A percentile compares a stretch with the other conserved stretches of the same genome.
Evolutionary conservation across 2,329 filamentous ascomycete species (phyloP).

Genomic region (Trichoderma koningiopsis): DNA sequence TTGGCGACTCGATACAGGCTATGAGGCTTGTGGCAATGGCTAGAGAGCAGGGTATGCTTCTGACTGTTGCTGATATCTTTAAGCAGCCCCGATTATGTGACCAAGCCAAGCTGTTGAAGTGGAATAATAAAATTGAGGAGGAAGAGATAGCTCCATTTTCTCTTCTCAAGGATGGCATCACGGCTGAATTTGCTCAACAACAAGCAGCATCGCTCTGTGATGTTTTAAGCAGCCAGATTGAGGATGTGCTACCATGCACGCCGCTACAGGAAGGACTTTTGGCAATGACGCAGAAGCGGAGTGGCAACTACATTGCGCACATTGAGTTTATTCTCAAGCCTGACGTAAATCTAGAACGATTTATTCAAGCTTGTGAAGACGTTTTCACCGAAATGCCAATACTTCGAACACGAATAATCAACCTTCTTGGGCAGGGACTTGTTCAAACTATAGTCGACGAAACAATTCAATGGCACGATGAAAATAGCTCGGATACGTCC

Average conservation of each 20-base stretch:
- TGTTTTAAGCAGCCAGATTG: conserved; percentile 25
- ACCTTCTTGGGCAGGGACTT: not conserved
- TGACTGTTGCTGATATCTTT: conserved; percentile 5
- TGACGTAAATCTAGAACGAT: not conserved
- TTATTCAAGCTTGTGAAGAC: not conserved
- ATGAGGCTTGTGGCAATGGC: conserved; percentile 3
- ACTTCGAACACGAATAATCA: conserved; percentile 38
- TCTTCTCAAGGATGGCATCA: not conserved
- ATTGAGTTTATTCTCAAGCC: not conserved
- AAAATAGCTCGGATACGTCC: not conserved
- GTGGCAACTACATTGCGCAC: conserved; percentile 54
- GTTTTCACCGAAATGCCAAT: conserved; percentile 45
- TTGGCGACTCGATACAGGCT: conserved; percentile 9
- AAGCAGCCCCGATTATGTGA: not conserved
- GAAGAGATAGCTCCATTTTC: not conserved
- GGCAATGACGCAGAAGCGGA: conserved; percentile 43
- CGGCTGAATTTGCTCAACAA: not conserved
- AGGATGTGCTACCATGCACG: conserved; percentile 58
- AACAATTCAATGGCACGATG: not conserved
- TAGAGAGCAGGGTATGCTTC: not conserved
- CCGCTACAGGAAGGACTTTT: conserved; percentile 58
- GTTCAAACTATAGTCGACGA: not conserved
- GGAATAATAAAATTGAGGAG: not conserved
- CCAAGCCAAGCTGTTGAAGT: not conserved
- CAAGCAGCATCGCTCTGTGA: not conserved